Percentiles rank a stretch among this genome's conserved stretches.
Conservation (phyloP, 164 flowering plant species). For the Saururus chinensis region DNA sequence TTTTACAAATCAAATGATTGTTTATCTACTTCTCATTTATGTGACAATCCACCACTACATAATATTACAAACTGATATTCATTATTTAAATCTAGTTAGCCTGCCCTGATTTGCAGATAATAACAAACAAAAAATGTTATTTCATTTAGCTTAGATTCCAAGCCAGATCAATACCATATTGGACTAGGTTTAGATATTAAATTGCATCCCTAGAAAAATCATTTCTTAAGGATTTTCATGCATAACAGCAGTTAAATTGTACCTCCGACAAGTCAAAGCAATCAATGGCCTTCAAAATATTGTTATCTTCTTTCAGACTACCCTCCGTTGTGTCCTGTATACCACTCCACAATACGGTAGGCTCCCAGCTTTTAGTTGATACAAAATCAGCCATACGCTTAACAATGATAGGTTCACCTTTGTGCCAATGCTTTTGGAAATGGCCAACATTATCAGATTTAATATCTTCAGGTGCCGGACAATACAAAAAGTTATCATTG, state of each 20-base stretch:
- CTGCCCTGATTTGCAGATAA: no score
- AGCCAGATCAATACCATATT: background rate
- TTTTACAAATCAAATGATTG: no score
- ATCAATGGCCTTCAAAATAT: slow-evolving; percentile 65
- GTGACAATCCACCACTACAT: no score
- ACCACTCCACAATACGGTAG: slow-evolving; percentile 64
- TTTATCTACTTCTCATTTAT: no score
- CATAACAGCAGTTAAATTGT: background rate
- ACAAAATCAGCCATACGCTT: slow-evolving; percentile 48
- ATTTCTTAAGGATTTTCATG: background rate
- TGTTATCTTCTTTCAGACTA: slow-evolving; percentile 44
- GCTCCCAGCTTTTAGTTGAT: slow-evolving; percentile 66
- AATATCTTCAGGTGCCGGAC: slow-evolving; percentile 55
- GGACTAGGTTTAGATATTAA: no score
- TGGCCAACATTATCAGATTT: slow-evolving; percentile 40
- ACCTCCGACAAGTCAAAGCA: slow-evolving; percentile 82
- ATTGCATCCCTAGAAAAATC: no score
- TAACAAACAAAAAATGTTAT: no score
- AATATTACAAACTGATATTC: no score
- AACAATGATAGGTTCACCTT: slow-evolving; percentile 72
- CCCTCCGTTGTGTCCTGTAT: slow-evolving; percentile 60
- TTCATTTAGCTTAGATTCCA: background rate
- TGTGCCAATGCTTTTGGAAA: slow-evolving; percentile 74
- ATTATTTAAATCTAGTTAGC: no score
- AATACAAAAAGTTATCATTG: slow-evolving; percentile 54